Evolutionary conservation across 2,329 filamentous ascomycete species (phyloP), one percentile per base, ranked within the genome.

Genomic region (Monosporascus sp.): DNA sequence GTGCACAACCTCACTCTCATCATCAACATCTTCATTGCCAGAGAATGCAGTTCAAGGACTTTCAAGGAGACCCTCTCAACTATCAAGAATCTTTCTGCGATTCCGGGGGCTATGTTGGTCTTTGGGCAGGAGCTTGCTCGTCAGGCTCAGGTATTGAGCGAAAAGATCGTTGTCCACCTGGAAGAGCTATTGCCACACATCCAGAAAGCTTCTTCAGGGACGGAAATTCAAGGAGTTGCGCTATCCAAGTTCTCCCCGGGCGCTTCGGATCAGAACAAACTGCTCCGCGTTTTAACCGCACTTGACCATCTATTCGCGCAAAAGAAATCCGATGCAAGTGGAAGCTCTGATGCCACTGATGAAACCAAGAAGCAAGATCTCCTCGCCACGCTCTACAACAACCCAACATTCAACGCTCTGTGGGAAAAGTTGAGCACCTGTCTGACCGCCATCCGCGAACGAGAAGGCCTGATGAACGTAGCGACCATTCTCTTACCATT

Each of bases 51-150:
- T 66, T 92, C 90, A 58, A 97, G 96, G 77, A 97, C 94, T 0
- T 99, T 99, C 79, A 89, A 94, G 67, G 95, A 97, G 70, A 97
- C 94, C 1, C 82, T 99, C 51, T 94, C 93, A 17, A 95, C 95
- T n/a, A 96, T 99, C 76, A 97, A 96, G 75, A 97, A 97, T 65
- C 80, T 99, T 44, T 97, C 92, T 5, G 87, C 89, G 39, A 94
- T 99, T 55, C 91, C 93, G 17, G 90, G 88, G 14, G 91, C 93
- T 18, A 94, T 95, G 71, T 83, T 88, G 50, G 80, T 90, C 11
- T 97, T 99, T 68, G 94, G 94, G n/a, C 86, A 89, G 60, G 93
- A 99, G 71, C 80, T 99, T 49, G 89, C 96, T 54, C 81, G 83
- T 48, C 93, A 97, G 70, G 92, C 94, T 48, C 89, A 93, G 63